Evolutionary conservation across 176 grass and related monocot species (phyloP), one percentile per base, ranked within the genome.

Genomic region (Lolium multiflorum): DNA sequence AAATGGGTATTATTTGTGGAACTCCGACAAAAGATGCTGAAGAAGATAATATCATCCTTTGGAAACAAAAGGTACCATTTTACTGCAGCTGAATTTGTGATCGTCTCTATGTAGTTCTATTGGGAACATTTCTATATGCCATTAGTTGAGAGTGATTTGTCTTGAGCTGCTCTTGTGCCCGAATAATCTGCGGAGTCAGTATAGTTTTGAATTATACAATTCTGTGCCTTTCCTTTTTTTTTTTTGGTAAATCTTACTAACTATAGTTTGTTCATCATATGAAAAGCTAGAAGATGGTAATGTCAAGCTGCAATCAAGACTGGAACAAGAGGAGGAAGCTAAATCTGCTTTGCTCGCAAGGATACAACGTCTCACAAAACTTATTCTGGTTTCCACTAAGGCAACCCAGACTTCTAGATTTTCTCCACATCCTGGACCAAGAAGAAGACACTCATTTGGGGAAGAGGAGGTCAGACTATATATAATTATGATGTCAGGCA

Each of bases 271-370:
- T 87, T 75, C 25, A 80, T 93, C 77, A 87, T 74, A 47, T 86
- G 81, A 87, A 95, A 91, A 99, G 97, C 83, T 99, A 87, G 97
- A 97, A 88, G 97, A 99, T 89, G 97, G 97, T 91, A 96, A 99
- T 48, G 92, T 97, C 75, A 99, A 97, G 85, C 43, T 97, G 73
- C 97, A 99, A 82, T 97, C 94, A 76, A 93, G 94, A 74, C 78
- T 99, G 88, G 97, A 99, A 84, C 94, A 97, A 92, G 97, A 99
- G 89, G 97, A 99, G 85, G 97, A 97, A 46, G 97, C 97, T 76
- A 99, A 99, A 94, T 92, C 92, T 77, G 94, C 97, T 80, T 93
- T 99, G 83, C 87, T 99, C 20, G 92, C 89, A 88, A 94, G 97
- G 88, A 99, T 99, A 86, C 92, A 97, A 24, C 89, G 97, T 48